phyloP scores from a whole-genome alignment of 2,329 filamentous ascomycete genomes.

The Phaeoacremonium minimum region DNA sequence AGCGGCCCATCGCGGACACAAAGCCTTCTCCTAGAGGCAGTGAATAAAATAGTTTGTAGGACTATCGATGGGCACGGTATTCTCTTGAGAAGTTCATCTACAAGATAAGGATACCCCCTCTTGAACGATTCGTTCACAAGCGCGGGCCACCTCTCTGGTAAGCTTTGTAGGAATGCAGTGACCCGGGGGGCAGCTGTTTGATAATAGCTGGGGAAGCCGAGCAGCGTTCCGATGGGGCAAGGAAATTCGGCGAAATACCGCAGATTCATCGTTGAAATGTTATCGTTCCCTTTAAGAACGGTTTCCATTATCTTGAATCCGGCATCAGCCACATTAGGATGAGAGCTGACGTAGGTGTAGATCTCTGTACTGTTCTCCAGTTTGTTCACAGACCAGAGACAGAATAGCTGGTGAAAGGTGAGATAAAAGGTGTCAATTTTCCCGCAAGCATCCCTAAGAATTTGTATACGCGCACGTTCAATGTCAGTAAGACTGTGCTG shows the following conservation, averaged over 20 bases:
- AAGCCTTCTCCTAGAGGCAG: conserved; percentile 17
- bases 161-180: conserved; percentile 33
- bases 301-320: conserved; percentile 27
- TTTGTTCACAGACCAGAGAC: conserved; percentile 42
- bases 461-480: conserved; percentile 43
- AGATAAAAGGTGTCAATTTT: conserved; percentile 59
- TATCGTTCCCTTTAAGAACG: conserved; percentile 31
- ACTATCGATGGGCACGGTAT: conserved; percentile 21
- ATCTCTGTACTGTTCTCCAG: conserved; percentile 24
- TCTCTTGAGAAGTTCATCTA: conserved; percentile 24
- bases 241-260: conserved; percentile 34
- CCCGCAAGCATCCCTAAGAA: conserved; percentile 53
- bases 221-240: conserved; percentile 8
- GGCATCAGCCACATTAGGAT: conserved; percentile 18
- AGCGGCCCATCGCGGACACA: conserved; percentile 13
- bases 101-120: conserved; percentile 22
- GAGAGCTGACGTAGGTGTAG: conserved; percentile 27
- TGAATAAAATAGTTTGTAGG: conserved; percentile 24
- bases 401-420: conserved; percentile 61
- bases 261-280: conserved; percentile 18
- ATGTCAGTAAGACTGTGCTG: conserved; percentile 14
- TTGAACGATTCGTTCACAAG: conserved; percentile 16
- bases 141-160: conserved; percentile 34
- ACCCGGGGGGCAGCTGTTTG: conserved; percentile 24
- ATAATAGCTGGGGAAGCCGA: conserved; percentile 12